These are phyloP conservation scores for Sanguinoderma infundibulare DNA, from an alignment of 1,284 basidiomycete genomes.

Conservation along the genomic window DNA sequence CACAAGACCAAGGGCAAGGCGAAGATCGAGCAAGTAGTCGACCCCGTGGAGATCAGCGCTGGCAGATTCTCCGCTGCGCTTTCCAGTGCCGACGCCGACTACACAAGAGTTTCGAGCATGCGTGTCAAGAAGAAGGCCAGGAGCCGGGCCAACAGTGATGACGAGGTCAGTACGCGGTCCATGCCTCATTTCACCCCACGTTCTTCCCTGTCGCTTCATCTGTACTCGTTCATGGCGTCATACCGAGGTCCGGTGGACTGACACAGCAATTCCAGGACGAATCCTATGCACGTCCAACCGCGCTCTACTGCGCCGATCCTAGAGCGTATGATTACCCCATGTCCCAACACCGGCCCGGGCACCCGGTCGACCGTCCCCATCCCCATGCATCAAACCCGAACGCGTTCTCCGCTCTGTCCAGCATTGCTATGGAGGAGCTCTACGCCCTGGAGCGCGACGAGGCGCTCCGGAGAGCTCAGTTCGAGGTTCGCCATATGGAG, in stretches of 20 bases:
- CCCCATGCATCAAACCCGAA: conserved; percentile 43
- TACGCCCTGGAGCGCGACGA: conserved; percentile 87
- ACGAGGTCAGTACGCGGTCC: conserved; percentile 58
- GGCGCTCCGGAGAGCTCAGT: conserved; percentile 82
- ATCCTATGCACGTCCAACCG: conserved; percentile 74
- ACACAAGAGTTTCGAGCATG: conserved; percentile 23
- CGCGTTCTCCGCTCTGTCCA: conserved; percentile 77
- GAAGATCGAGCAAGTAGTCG: conserved; percentile 40
- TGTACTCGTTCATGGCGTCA: conserved; percentile 6
- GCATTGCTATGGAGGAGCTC: conserved; percentile 85
- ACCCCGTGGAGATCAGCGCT: conserved; percentile 35
- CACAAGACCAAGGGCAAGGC: conserved; percentile 37
- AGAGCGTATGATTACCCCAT: conserved; percentile 40
- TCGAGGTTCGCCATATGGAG: conserved; percentile 80
- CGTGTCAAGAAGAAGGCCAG: conserved; percentile 71
- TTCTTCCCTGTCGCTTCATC: neutral
- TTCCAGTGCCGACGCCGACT: conserved; percentile 22
- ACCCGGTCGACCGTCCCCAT: conserved; percentile 29
- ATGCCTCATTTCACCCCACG: conserved; percentile 3
- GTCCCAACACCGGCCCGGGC: conserved; percentile 29
- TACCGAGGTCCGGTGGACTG: conserved; percentile 3
- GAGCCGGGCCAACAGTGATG: conserved; percentile 78
- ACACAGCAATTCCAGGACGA: conserved; percentile 46
- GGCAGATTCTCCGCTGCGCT: conserved; percentile 17
- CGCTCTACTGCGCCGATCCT: conserved; percentile 51